Base-by-base conservation (phyloP, 2,329 filamentous ascomycete genomes). In the Epichloe elymi region DNA sequence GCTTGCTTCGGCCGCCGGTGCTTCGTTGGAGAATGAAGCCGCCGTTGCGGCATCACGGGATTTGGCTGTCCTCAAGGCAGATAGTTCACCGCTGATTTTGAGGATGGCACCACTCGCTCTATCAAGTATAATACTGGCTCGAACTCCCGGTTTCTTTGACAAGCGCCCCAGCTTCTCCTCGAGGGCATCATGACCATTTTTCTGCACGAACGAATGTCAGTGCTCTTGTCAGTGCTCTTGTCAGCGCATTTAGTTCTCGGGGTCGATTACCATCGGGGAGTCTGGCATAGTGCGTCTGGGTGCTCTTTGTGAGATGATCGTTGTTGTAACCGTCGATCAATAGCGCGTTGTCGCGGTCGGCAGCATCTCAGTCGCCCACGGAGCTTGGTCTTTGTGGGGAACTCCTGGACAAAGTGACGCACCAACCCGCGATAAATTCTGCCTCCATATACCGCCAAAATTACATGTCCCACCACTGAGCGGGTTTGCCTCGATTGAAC, bases 111-210 rank as follows among this genome's bases (percentile, higher is more conserved):
- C 86, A 20, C 78, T 83, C 14, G 77, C 69, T 51, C 85, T 80
- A 58, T 89, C 85, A 41, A 93, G 73, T 50, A 88, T 79, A 46
- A 93, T 75, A 51, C 85, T 86, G 58, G 84, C 86, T 64, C 86
- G 85, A 48, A 93, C 86, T 54, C 85, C 86, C 33, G 85, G 78
- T 61, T 91, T 91, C 63, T 85, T 84, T 40, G 84, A 81, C 43
- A 93, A 74, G 17, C 85, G 82, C 45, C 77, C 78, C 54, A 90
- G 76, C 54, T 79, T 70, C 71, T 81, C 78, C 49, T 80, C 76
- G 53, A 86, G 75, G 41, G 77, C 78, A 59, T 86, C 82, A 53
- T 79, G 73, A 55, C 71, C 71, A 58, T 69, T 71, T 49, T 65
- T 58, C 66, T 72, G 57, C 56, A 59, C 6, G 8, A 23, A 59